Evolutionary conservation across 345 rosid species (phyloP).

Genomic region (Murraya koenigii): DNA sequence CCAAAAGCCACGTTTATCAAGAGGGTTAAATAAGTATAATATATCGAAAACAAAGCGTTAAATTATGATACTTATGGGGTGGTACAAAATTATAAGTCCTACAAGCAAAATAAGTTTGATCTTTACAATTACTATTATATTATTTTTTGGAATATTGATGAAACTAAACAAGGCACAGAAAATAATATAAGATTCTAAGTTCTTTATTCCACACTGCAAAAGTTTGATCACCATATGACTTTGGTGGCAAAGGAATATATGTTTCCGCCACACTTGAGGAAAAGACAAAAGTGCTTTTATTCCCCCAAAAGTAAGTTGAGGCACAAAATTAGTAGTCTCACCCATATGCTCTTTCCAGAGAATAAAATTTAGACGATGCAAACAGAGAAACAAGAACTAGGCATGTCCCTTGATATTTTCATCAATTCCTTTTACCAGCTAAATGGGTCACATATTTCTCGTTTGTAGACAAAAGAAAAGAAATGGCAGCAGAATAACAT

Average conservation of each 20-base stretch:
- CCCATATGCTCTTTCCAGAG: neutral
- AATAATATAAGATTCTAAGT: neutral
- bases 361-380: neutral
- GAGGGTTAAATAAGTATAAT: neutral
- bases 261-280: constrained; percentile 16
- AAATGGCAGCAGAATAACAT: no score
- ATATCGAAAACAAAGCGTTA: no score
- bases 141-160: neutral
- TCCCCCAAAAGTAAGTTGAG: neutral
- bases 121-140: neutral
- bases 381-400: no score
- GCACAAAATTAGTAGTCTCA: neutral
- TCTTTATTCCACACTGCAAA: neutral
- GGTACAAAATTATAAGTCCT: neutral
- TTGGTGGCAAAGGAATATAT: constrained; percentile 26
- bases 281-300: neutral
- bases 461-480: no score
- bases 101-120: neutral
- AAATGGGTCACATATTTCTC: neutral
- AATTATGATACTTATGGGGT: no score
- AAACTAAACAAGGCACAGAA: neutral
- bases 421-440: neutral
- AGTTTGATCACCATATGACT: neutral
- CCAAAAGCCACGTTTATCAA: neutral
- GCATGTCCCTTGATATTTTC: neutral